Base-by-base conservation (phyloP, 2,329 filamentous ascomycete species). In the Xylariaceae sp. region DNA sequence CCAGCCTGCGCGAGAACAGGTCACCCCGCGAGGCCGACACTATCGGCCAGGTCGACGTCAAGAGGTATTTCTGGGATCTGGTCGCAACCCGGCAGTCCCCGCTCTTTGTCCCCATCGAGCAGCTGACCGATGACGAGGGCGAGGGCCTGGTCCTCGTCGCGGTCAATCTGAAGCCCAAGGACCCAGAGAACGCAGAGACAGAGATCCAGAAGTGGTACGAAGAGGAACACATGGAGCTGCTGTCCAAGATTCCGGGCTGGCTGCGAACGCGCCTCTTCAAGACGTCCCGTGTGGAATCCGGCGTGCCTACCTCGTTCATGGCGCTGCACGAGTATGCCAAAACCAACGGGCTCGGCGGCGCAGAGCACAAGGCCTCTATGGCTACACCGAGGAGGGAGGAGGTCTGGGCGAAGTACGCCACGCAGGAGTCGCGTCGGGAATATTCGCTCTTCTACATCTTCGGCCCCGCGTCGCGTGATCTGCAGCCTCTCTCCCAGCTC, bases 371-470 rank as follows among this genome's bases (percentile, higher is more conserved):
- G 55, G 79, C 81, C 0, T 74, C 83, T 2, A 78, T 72, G 51
- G 67, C 71, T 9, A 89, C 85, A 1, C 68, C 76, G 1, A 81
- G 83, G 76, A 67, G 73, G 13, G 68, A 71, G 3, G 71, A 80
- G 37, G 69, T 89, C 28, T 76, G 78, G 52, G 62, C 65, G 16
- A 76, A 80, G 26, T 73, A 79, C 12, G 74, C 87, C 9, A 73
- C 71, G 17, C 63, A 68, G 35, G 78, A 78, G 54, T 71, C 65
- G 9, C 72, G 79, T 34, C 73, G 85, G 15, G 71, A 73, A 0
- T 93, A 87, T 64, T 70, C 78, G 26, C 77, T 90, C 48, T 87
- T 87, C 62, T 90, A 93, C 62, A 81, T 84, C 9, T 94, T 95
- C 56, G 86, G 87, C 0, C 76, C 85, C 0, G 86, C 78, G 0